Percentiles rank a stretch among this genome's conserved stretches.
These are phyloP conservation scores for Pseudocercospora eumusae DNA, from an alignment of 2,329 filamentous ascomycete genomes.

Conservation along the genomic window DNA sequence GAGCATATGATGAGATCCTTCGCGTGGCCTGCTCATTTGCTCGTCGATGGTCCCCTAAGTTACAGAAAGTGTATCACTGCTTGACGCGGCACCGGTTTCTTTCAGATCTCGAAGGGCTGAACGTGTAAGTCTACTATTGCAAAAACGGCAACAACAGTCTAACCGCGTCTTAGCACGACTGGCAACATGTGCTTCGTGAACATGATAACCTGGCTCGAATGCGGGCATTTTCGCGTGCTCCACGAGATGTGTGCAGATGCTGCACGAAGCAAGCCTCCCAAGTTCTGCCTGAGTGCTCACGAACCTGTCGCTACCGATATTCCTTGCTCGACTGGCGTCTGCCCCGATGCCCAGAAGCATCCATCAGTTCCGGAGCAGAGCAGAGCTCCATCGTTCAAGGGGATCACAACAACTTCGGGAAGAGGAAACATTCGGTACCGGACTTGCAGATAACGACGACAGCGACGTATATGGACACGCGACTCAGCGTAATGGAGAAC, in stretches of 20 bases:
- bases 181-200: constrained; percentile 26
- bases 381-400: neutral
- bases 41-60: neutral
- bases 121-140: neutral
- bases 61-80: neutral
- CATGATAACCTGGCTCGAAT: constrained; percentile 24
- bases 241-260: constrained; percentile 23
- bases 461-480: neutral
- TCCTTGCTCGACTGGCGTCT: constrained; percentile 13
- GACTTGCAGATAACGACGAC: neutral
- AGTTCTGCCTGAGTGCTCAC: constrained; percentile 22
- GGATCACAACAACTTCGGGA: constrained; percentile 9
- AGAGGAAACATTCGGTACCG: constrained; percentile 2
- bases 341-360: constrained; percentile 21
- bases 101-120: neutral
- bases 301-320: constrained; percentile 28
- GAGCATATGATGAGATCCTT: neutral
- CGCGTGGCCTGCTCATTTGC: neutral
- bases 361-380: constrained; percentile 7
- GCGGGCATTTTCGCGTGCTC: constrained; percentile 23
- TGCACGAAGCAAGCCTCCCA: constrained; percentile 10
- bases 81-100: neutral
- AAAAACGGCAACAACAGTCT: neutral
- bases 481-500: neutral
- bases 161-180: neutral